Evolutionary conservation across 176 grass and related monocot species (phyloP).

Genomic region (Tillandsia leiboldiana): DNA sequence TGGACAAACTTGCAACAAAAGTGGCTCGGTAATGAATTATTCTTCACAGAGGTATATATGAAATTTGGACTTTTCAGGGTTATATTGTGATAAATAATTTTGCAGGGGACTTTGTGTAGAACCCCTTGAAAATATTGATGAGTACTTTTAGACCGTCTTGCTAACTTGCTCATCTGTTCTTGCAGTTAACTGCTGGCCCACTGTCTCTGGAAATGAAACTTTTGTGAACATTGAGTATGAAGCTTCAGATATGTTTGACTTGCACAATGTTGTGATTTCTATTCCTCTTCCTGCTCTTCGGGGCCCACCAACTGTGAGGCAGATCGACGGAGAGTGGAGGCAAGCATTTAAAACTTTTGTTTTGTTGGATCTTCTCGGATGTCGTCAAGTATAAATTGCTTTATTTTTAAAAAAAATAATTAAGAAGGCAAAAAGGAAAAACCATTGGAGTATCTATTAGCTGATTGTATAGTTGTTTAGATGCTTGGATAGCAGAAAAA

Average conservation of each 20-base stretch:
- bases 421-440: background rate
- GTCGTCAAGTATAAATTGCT: background rate
- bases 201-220: constrained; percentile 49
- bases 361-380: constrained; percentile 13
- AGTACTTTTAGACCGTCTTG: too few relatives aligned
- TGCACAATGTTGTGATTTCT: constrained; percentile 75
- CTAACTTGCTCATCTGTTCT: constrained; percentile 4
- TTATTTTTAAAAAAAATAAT: background rate
- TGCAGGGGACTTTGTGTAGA: too few relatives aligned
- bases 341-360: constrained; percentile 25
- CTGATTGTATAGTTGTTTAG: too few relatives aligned
- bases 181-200: constrained; percentile 89
- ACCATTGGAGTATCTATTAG: too few relatives aligned
- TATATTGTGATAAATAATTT: too few relatives aligned
- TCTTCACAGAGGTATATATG: background rate
- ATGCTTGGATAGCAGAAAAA: too few relatives aligned
- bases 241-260: constrained; percentile 71
- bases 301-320: constrained; percentile 54
- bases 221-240: constrained; percentile 80
- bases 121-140: too few relatives aligned
- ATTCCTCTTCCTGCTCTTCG: constrained; percentile 72
- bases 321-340: constrained; percentile 93
- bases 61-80: too few relatives aligned
- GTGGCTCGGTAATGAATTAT: background rate
- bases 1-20: background rate